Evolutionary conservation across 345 rosid species (phyloP), one percentile per base, ranked within the genome.

Genomic region (Hibiscus syriacus): DNA sequence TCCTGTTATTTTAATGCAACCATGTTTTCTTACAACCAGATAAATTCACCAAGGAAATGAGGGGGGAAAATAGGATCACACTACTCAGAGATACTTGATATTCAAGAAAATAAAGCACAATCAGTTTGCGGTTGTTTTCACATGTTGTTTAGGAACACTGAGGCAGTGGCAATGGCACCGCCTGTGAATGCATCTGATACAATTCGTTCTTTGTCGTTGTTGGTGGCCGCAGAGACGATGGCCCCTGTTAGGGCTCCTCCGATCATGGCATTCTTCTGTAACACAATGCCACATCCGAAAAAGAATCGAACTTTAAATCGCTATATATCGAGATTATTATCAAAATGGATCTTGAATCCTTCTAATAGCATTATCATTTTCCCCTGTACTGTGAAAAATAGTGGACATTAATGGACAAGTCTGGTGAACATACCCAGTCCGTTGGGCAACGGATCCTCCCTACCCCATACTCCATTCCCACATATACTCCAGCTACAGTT

Each of bases 121-220:
- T 3, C 11, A 32, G 43, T 49, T 55, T 68, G 38, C 17, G n/a
- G n/a, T n/a, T 9, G 8, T 17, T 8, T 14, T 80, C 64, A 87
- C 32, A 71, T 43, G 55, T 82, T 55, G 63, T 82, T 83, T 55
- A 92, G 69, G 86, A 92, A 85, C 71, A 82, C 75, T 26, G 92
- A 85, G 34, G 97, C 97, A 16, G 93, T 84, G n/a, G 97, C 98
- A 60, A 88, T 74, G 19, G 93, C 98, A 2, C 90, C 90, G 68
- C 92, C 96, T 3, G 86, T 79, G 45, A 92, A 80, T 70, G 96
- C 92, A 80, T 82, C 83, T 0, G 82, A 43, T 65, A 84, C 84
- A 6, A 90, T 36, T 73, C 72, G 85, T 77, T 90, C 92, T 58
- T 70, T 73, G 54, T 78, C 65, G 55, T 78, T 76, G 77, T 77